Conservation (phyloP, 176 grass and related monocot genomes). For the Cenchrus fungigraminus region DNA sequence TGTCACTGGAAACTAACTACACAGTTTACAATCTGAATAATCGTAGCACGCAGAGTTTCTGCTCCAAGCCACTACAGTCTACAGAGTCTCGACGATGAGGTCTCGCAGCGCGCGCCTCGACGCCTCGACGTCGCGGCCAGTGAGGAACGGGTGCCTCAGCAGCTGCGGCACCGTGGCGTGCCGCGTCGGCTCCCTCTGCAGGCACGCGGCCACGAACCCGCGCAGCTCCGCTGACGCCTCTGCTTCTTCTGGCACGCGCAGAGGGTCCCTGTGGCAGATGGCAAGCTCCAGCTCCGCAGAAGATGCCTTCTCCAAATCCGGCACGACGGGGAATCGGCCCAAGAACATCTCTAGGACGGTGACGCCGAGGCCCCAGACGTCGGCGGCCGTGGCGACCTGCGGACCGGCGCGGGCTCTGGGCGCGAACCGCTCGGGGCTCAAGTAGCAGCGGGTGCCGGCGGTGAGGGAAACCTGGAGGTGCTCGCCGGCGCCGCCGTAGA, state of each 20-base stretch:
- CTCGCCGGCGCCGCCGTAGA: neutral
- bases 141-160: conserved; percentile 46
- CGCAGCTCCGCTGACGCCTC: conserved; percentile 29
- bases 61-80: too few relatives aligned
- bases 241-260: neutral
- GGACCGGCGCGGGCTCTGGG: neutral
- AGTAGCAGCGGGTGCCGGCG: conserved; percentile 5
- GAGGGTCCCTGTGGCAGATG: conserved; percentile 20
- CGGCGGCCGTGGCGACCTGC: conserved; percentile 43
- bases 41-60: too few relatives aligned
- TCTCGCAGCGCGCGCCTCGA: neutral
- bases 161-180: conserved; percentile 32
- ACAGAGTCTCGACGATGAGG: too few relatives aligned
- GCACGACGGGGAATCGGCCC: conserved; percentile 12
- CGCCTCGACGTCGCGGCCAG: neutral
- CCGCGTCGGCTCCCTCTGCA: conserved; percentile 29
- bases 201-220: conserved; percentile 33
- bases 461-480: neutral
- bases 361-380: conserved; percentile 48
- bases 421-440: conserved; percentile 55
- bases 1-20: too few relatives aligned
- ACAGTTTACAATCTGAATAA: too few relatives aligned
- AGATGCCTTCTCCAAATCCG: neutral
- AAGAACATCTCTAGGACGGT: conserved; percentile 39
- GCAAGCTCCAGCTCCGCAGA: conserved; percentile 1